Base-by-base conservation (phyloP, 1,139 yeast species). In the Blastobotrys aristatus region DNA sequence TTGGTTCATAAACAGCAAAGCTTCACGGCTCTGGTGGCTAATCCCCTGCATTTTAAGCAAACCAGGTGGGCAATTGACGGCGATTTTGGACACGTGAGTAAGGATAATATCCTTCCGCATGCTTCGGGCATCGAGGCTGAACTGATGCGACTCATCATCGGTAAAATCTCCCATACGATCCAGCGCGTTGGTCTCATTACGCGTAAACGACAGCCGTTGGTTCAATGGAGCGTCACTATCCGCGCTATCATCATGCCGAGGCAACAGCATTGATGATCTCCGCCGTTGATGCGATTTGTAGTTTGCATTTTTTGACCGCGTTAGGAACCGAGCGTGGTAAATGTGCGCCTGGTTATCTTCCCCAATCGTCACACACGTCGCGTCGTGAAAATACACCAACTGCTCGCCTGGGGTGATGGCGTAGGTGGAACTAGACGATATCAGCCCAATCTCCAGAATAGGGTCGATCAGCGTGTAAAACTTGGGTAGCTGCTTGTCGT, bases 381-480 rank as follows among this genome's bases (percentile, higher is more conserved):
- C 53, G 2, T 53, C 47, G 18, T 48, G 31, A 40, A 67, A 59
- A 39, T 56, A 58, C 4, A 64, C 43, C 37, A 86, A 61, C 46
- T 74, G 76, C 59, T 86, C 95, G 39, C 71, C 68, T 1, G 76
- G 66, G 0, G 83, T 73, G 11, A 87, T 76, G 1, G 82, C 77
- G 0, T 88, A 76, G 0, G 85, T 81, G 0, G 92, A 80, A 0
- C 89, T 80, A 0, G 92, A 79, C 0, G 81, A 77, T 2, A 86
- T 77, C 4, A 77, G 68, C 1, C 90, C 82, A 44, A 83, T 70
- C 20, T 85, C 90, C 3, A 78, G 78, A 42, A 82, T 68, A 1
- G 95, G 90, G 57, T 84, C 90, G 0, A 77, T 74, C 54, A 86
- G 65, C 0, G 88, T 75, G 51, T 84, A 68, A 56, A 85, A 80